Conservation (phyloP, 139 green algal species). For the Edaphochlamys debaryana region DNA sequence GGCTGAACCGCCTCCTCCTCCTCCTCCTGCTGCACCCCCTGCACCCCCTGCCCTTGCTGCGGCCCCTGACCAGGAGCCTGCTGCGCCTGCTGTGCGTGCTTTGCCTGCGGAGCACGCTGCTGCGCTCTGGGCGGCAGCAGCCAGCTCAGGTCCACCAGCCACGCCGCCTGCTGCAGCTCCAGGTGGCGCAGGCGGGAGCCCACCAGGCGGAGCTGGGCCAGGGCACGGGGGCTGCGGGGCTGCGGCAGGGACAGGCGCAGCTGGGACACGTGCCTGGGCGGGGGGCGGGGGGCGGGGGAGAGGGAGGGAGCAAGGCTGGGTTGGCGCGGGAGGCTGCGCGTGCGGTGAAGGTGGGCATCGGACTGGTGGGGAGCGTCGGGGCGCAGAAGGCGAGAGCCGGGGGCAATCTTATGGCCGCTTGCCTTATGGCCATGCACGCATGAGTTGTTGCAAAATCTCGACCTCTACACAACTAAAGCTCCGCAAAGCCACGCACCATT, state of each 20-base stretch:
- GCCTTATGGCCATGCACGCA: too few relatives aligned
- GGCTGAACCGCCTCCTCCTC: background rate
- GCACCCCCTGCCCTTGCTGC: background rate
- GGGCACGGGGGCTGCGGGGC: background rate
- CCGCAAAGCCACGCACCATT: conserved; percentile 1
- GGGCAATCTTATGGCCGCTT: background rate
- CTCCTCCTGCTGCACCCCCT: background rate
- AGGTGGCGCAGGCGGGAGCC: conserved; percentile 27
- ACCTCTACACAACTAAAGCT: too few relatives aligned
- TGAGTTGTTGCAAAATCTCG: background rate
- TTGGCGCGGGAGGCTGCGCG: too few relatives aligned
- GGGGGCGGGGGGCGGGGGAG: background rate
- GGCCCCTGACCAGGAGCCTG: background rate
- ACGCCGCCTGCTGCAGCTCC: conserved; percentile 10
- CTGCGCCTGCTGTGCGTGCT: background rate
- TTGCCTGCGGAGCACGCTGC: background rate
- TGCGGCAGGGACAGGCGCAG: conserved; percentile 18
- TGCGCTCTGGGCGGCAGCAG: background rate
- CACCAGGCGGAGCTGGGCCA: conserved; percentile 36
- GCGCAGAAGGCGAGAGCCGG: background rate
- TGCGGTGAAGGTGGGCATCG: too few relatives aligned
- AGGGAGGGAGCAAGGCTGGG: too few relatives aligned
- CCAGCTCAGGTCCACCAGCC: conserved; percentile 13
- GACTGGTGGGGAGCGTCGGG: background rate
- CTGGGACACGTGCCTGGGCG: conserved; percentile 25